Conservation (phyloP, 108 stramenopile genomes). For the Conticribra guillardii region DNA sequence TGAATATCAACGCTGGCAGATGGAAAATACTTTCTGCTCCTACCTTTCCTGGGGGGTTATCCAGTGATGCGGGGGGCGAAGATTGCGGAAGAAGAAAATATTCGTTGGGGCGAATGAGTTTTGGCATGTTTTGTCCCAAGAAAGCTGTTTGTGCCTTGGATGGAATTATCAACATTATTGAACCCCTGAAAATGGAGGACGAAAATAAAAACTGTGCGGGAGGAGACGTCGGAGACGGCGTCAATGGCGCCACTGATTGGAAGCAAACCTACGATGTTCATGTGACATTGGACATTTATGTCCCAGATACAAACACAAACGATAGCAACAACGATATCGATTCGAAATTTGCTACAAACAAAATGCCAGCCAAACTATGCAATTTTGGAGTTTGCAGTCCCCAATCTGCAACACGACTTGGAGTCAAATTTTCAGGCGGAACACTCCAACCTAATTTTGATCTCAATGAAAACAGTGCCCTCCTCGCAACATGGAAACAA, state of each 20-base stretch:
- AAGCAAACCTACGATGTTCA: slow-evolving; percentile 38
- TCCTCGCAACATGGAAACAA: slow-evolving; percentile 40
- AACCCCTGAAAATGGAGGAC: background rate
- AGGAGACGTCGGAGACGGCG: background rate
- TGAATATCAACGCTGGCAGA: slow-evolving; percentile 7
- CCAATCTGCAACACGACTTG: slow-evolving; percentile 28
- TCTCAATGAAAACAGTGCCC: slow-evolving; percentile 14
- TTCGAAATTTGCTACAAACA: no score
- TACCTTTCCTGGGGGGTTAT: slow-evolving; percentile 53
- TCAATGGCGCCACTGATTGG: background rate
- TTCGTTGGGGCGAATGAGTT: slow-evolving; percentile 60
- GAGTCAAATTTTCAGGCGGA: slow-evolving; percentile 47
- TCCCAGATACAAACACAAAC: slow-evolving; percentile 9
- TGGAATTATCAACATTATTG: slow-evolving; percentile 44
- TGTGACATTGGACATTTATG: slow-evolving; percentile 39
- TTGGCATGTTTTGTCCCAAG: slow-evolving; percentile 60
- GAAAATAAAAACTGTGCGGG: background rate
- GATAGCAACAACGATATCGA: slow-evolving; percentile 29
- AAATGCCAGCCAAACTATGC: slow-evolving; percentile 35
- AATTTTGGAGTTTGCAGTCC: slow-evolving; percentile 43
- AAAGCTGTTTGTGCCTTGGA: slow-evolving; percentile 49
- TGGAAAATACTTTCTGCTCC: slow-evolving; percentile 41
- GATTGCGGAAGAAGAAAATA: slow-evolving; percentile 39
- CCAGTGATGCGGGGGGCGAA: background rate
- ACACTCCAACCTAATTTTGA: slow-evolving; percentile 36